Evolutionary conservation across 805 yeast species (phyloP), one percentile per base, ranked within the genome.

Genomic region (Hanseniaspora valbyensis): DNA sequence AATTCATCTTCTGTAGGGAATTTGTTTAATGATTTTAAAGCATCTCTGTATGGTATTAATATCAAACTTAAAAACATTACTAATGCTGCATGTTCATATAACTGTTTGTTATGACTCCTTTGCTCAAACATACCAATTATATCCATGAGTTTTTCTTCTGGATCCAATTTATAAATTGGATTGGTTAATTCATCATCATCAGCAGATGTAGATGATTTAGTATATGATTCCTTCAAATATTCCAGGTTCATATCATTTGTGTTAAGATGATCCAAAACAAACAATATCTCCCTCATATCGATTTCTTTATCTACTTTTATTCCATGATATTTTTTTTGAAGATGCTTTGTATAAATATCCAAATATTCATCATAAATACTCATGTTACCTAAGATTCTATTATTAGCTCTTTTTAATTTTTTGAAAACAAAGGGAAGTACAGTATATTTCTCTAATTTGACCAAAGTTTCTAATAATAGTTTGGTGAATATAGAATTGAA

Each of bases 391-490:
- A 84, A 69, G 86, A 90, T 83, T 2, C 84, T 83, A 0, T 89
- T 73, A 14, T 84, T 81, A 46, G 83, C 78, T 39, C 87, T 72
- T 52, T 96, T 73, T n/a, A 90, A 69, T 56, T 86, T 83, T 34
- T 80, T 83, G 10, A 81, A 73, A 60, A 89, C 71, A 5, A 70
- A 65, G 2, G 79, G 69, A 54, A 92, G 66, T 0, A 78, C 69
- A 14, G 73, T 74, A 42, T 82, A 68, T 57, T 87, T 90, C 9
- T 70, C 65, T 8, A 74, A 69, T 24, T 69, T 63, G 30, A 71
- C 66, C 22, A 85, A 63, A 22, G 89, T 59, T 21, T 74, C 74
- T 42, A 83, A 73, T 57, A 73, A 80, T 59, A 81, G 83, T 42
- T 68, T 62, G 21, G 85, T 75, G 60, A 92, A 90, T 49, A 79